Base-by-base conservation (phyloP, 2,329 filamentous ascomycete genomes). In the Fusarium hainanense region DNA sequence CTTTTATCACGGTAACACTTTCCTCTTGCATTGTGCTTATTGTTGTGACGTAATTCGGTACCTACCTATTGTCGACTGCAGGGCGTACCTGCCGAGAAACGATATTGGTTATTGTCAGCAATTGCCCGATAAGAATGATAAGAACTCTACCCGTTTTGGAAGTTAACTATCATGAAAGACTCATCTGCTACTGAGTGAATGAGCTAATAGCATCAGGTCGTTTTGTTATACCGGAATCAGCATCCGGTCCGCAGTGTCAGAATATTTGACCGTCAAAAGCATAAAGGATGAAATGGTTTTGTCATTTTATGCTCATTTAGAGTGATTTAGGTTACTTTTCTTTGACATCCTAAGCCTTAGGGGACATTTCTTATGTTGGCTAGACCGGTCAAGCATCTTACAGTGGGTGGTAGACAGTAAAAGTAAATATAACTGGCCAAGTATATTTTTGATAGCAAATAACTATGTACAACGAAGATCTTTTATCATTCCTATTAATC, bases 391-490 rank as follows among this genome's bases (percentile, higher is more conserved):
- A n/a, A n/a, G 11, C 20, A 40, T 56, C 11, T 21, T 32, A 49
- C 28, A 0, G 18, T 7, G 12, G 2, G 4, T 4, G 13, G 20
- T 16, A 13, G 13, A 13, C 3, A 41, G 6, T 10, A 18, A 1
- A 21, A 12, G 20, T n/a, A 14, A 12, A 23, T 9, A 27, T 28
- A n/a, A 4, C 63, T 23, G 5, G 5, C 34, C 18, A 40, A 41
- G 21, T n/a, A 8, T 21, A 13, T 51, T 70, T 27, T 54, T 63
- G 20, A 46, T 20, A 21, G 16, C 34, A 12, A 30, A 3, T 41
- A 41, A 57, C 20, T 70, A 54, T 57, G 14, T 69, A 61, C 48
- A 43, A 23, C 21, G 32, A 66, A 66, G 16, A n/a, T 50, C 37
- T 48, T 12, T n/a, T 18, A 28, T 21, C 27, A 25, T 52, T 23